Evolutionary conservation across 2,329 filamentous ascomycete genomes (phyloP), one percentile per base, ranked within the genome.

Genomic region (Colletotrichum shisoi): DNA sequence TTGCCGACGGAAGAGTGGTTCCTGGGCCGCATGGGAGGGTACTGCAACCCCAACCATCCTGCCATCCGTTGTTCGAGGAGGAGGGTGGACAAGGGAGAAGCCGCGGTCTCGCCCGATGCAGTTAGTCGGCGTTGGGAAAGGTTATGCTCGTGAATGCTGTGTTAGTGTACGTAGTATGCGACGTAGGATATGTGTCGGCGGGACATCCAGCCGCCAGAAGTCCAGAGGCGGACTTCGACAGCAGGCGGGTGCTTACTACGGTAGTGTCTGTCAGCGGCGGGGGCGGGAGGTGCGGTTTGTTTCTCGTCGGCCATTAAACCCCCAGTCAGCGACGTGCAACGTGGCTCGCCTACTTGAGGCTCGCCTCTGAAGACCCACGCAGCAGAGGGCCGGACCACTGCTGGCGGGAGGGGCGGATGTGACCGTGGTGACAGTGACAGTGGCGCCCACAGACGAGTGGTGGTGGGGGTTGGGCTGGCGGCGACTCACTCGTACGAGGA

Each of bases 261-360:
- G n/a, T n/a, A 31, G 27, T 8, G 27, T 31, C 42, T 27, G 42
- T 48, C 52, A 37, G 13, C 27, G 40, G 64, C 59, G 54, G 64
- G 60, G 40, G 45, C 54, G 27, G 51, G 48, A 61, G 44, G 17
- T n/a, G 59, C 54, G 61, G 61, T 54, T 67, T 63, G 59, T 63
- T 57, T 54, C 60, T 63, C 64, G 51, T 49, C 54, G 37, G 64
- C 64, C 54, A 67, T 64, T 64, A 59, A 63, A 51, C 17, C 56
- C 68, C 68, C 39, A 61, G 64, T 69, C 65, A 53, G 59, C 56
- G 69, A 59, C 39, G 68, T 71, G 70, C 70, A 71, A 71, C 70
- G 70, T 71, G 70, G 70, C 70, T 69, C 65, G 70, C 68, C 62
- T 71, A 46, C 51, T 51, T 45, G 45, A 70, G 68, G 63, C 68